Conservation (phyloP, 768 basidiomycete genomes). For the Astraeus odoratus region DNA sequence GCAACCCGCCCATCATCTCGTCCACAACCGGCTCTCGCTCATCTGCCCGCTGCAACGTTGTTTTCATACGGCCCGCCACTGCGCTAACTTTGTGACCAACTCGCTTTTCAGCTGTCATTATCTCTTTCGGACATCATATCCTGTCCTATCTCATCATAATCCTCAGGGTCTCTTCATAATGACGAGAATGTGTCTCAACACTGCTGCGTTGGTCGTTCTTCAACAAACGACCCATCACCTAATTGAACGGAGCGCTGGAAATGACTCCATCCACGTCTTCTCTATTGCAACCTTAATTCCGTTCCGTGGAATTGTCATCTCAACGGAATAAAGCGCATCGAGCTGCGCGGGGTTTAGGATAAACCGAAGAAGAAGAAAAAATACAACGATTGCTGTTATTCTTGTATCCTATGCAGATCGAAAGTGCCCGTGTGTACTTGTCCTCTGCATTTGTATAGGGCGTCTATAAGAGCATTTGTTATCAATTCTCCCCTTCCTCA, state of each 20-base stretch:
- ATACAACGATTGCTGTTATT: conserved; percentile 15
- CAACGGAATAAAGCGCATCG: conserved; percentile 21
- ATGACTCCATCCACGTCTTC: not conserved
- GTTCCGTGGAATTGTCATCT: conserved; percentile 10
- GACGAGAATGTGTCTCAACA: conserved; percentile 5
- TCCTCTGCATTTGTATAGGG: conserved; percentile 1
- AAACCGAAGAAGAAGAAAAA: too few species aligned
- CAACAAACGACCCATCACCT: conserved; percentile 22
- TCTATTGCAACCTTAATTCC: conserved; percentile 5
- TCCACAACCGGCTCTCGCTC: not conserved
- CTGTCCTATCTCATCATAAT: conserved; percentile 13
- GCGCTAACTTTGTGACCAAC: conserved; percentile 17
- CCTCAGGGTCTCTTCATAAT: conserved; percentile 3
- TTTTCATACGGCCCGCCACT: conserved; percentile 25
- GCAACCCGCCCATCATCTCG: conserved; percentile 3
- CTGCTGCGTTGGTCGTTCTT: conserved; percentile 5
- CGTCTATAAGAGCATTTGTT: not conserved
- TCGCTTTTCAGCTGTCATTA: conserved; percentile 1
- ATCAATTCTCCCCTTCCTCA: conserved; percentile 12
- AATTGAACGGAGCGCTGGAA: conserved; percentile 6
- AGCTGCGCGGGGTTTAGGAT: conserved; percentile 3
- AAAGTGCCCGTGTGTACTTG: conserved; percentile 15
- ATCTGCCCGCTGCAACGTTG: conserved; percentile 21
- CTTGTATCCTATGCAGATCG: conserved; percentile 28
- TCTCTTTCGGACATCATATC: conserved; percentile 17